A percentile compares a stretch with the other conserved stretches of the same genome.
These are phyloP conservation scores for Diddensiella transvaalensis DNA, from an alignment of 805 yeast species.

Conservation along the genomic window DNA sequence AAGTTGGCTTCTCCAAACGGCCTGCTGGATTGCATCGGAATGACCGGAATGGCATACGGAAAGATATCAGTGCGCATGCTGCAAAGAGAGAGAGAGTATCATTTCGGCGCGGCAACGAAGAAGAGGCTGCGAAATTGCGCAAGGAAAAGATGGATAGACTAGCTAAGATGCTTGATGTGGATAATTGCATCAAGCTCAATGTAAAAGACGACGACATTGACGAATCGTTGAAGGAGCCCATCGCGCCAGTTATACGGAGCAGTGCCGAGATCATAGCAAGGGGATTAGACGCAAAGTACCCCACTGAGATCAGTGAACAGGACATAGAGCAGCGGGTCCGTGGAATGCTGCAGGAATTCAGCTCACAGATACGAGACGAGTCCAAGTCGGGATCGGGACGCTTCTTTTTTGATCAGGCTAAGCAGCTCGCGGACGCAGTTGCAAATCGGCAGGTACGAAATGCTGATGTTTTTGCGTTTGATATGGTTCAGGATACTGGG, in stretches of 20 bases:
- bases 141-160: too few species aligned
- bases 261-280: not conserved
- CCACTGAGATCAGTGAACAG: not conserved
- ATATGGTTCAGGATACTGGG: slow-evolving; percentile 6
- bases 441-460: not conserved
- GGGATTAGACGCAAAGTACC: slow-evolving; percentile 6
- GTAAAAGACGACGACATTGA: too few species aligned
- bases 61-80: too few species aligned
- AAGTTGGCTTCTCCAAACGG: too few species aligned
- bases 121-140: too few species aligned
- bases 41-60: too few species aligned
- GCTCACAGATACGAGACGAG: not conserved
- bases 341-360: not conserved
- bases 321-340: not conserved
- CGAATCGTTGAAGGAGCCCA: too few species aligned
- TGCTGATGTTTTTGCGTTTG: slow-evolving; percentile 1
- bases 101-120: too few species aligned
- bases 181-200: not conserved
- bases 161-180: not conserved
- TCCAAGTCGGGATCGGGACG: not conserved
- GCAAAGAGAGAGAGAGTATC: not conserved
- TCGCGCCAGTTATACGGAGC: too few species aligned
- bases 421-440: not conserved
- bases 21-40: too few species aligned
- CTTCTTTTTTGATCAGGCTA: not conserved